Percentiles rank a stretch among this genome's conserved stretches.
Conservation (phyloP, 73 alveolate genomes). For the Uronychia binucleata region DNA sequence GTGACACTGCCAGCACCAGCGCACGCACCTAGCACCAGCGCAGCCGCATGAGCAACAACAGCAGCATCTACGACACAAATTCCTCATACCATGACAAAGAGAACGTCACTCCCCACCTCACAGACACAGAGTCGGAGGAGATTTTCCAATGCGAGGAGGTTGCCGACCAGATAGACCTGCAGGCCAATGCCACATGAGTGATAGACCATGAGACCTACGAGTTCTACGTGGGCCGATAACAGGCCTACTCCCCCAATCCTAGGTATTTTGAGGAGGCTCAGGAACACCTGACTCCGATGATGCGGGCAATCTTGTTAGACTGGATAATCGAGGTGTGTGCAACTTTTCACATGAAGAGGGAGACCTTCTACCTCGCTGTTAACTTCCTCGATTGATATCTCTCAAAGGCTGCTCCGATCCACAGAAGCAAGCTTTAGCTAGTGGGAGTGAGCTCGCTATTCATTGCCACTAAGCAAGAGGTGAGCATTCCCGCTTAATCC, state of each 20-base stretch:
- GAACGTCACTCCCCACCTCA: not conserved
- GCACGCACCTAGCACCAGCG: not conserved
- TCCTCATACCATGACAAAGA: not conserved
- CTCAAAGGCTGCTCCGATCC: not conserved
- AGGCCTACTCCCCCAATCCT: slow-evolving; percentile 11
- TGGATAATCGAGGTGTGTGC: slow-evolving; percentile 81
- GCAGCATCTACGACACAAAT: not conserved
- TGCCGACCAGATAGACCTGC: no score
- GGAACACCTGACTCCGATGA: slow-evolving; percentile 61
- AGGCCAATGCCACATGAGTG: no score
- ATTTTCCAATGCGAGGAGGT: no score
- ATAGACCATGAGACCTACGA: not conserved
- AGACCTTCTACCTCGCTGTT: slow-evolving; percentile 68
- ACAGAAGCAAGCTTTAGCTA: slow-evolving; percentile 34
- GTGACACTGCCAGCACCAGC: not conserved
- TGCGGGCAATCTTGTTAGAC: slow-evolving; percentile 74
- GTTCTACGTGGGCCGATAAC: not conserved
- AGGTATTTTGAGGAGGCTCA: slow-evolving; percentile 16
- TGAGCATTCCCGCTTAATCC: slow-evolving; percentile 43
- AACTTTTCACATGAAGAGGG: slow-evolving; percentile 65
- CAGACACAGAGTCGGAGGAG: no score
- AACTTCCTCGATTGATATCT: slow-evolving; percentile 33
- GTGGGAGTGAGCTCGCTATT: slow-evolving; percentile 64
- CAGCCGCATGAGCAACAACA: not conserved
- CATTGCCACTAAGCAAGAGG: slow-evolving; percentile 73